Evolutionary conservation across 257 asterid genomes (phyloP).

Genomic region (Solanum pimpinellifolium): DNA sequence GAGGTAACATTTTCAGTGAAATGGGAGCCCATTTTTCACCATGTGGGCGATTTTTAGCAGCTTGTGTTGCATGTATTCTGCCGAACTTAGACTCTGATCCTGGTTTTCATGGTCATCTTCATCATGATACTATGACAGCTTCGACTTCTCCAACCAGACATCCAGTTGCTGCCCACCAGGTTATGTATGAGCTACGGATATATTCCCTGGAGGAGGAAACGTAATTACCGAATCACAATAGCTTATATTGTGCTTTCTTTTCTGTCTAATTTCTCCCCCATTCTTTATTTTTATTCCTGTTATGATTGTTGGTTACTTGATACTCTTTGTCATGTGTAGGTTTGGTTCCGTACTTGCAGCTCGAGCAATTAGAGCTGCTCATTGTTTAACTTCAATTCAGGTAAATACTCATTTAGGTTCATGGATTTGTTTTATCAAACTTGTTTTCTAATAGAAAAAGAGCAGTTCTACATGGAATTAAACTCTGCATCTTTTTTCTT

Average conservation of each 20-base stretch:
- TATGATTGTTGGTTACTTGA: constrained; percentile 4
- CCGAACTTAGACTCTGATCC: constrained; percentile 68
- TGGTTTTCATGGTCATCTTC: constrained; percentile 55
- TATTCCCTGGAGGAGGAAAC: constrained; percentile 94
- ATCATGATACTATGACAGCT: constrained; percentile 49
- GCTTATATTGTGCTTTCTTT: background rate
- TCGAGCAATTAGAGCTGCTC: constrained; percentile 97
- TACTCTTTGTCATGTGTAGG: constrained; percentile 22
- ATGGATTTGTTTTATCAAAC: background rate
- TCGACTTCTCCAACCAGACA: constrained; percentile 96
- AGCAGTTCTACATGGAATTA: background rate
- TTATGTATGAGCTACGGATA: constrained; percentile 86
- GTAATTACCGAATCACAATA: constrained; percentile 26
- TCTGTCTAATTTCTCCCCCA: background rate
- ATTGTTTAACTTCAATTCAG: constrained; percentile 98
- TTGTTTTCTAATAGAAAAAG: background rate
- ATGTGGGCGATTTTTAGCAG: constrained; percentile 91
- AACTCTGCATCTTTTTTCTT: background rate
- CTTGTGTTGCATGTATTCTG: constrained; percentile 89
- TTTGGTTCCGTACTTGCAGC: constrained; percentile 82
- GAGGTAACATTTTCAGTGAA: constrained; percentile 37
- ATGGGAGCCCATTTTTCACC: constrained; percentile 98
- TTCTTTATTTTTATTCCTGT: background rate
- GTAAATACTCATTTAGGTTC: constrained; percentile 27
- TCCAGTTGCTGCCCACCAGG: constrained; percentile 76